Percentiles rank a stretch among this genome's conserved stretches.
These are phyloP conservation scores for Fusarium citri DNA, from an alignment of 2,329 filamentous ascomycete species.

Conservation along the genomic window DNA sequence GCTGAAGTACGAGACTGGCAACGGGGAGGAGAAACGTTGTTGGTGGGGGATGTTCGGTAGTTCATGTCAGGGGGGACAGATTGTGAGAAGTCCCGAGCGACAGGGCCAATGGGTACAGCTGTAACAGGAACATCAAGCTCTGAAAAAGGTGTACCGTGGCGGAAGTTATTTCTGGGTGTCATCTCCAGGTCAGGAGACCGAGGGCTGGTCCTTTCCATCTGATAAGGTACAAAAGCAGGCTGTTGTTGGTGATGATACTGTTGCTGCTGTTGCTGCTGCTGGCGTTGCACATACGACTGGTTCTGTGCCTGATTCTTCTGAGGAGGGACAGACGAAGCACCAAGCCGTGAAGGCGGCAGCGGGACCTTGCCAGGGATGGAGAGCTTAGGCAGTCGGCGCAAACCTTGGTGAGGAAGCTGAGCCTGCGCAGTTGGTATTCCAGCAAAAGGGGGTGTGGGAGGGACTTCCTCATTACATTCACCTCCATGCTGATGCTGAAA, in stretches of 20 bases:
- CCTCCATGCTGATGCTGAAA: conserved; percentile 75
- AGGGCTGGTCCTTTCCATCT: conserved; percentile 64
- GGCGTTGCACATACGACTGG: conserved; percentile 36
- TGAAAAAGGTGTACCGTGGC: conserved; percentile 87
- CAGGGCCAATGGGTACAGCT: conserved; percentile 74
- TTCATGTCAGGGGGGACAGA: conserved; percentile 96
- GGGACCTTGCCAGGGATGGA: conserved; percentile 63
- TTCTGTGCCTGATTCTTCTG: conserved; percentile 45
- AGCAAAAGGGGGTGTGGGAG: conserved; percentile 77
- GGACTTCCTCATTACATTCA: conserved; percentile 63
- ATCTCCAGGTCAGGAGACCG: conserved; percentile 65
- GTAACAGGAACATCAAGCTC: conserved; percentile 91
- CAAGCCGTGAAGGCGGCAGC: conserved; percentile 42
- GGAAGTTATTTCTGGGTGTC: conserved; percentile 71
- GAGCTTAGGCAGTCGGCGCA: conserved; percentile 71
- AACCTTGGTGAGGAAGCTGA: conserved; percentile 63
- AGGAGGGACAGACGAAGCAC: conserved; percentile 46
- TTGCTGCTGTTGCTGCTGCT: conserved; percentile 16
- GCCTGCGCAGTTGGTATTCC: conserved; percentile 58
- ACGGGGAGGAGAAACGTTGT: conserved; percentile 54
- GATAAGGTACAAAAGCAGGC: conserved; percentile 60
- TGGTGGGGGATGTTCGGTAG: conserved; percentile 66
- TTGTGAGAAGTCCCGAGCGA: conserved; percentile 83
- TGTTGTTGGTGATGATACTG: conserved; percentile 11
- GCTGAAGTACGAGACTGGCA: conserved; percentile 67